Evolutionary conservation across 768 basidiomycete genomes (phyloP).

Genomic region (Hemileccinum impolitum): DNA sequence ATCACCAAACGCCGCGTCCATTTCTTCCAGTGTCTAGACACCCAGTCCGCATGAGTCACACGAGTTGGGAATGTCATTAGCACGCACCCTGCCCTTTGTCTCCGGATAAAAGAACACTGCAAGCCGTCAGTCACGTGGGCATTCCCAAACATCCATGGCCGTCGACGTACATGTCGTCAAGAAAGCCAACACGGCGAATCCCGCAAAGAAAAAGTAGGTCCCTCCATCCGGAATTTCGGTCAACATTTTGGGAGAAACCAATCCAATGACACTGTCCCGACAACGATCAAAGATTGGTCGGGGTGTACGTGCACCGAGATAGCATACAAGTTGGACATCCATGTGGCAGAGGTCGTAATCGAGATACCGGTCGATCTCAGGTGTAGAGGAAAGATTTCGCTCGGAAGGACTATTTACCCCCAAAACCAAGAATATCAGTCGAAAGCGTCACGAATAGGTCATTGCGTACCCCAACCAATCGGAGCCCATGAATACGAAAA

Average conservation of each 20-base stretch:
- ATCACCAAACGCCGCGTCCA: slow-evolving; percentile 32
- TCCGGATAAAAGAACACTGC: slow-evolving; percentile 29
- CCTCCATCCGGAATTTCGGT: slow-evolving; percentile 18
- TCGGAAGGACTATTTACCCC: slow-evolving; percentile 34
- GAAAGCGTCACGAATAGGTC: neutral
- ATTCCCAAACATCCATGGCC: no score
- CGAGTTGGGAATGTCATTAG: neutral
- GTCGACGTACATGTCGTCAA: slow-evolving; percentile 25
- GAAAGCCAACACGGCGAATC: slow-evolving; percentile 25
- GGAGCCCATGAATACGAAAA: slow-evolving; percentile 35
- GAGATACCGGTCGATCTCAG: slow-evolving; percentile 41
- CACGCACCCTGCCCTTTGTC: slow-evolving; percentile 32
- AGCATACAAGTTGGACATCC: slow-evolving; percentile 38
- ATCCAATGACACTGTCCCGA: slow-evolving; percentile 22
- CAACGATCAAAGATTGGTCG: neutral
- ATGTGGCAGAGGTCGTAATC: slow-evolving; percentile 39
- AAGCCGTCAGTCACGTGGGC: neutral
- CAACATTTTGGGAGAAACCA: slow-evolving; percentile 29
- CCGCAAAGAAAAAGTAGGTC: slow-evolving; percentile 30
- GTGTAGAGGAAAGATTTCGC: slow-evolving; percentile 41
- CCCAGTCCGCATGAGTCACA: neutral
- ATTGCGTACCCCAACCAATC: slow-evolving; percentile 26
- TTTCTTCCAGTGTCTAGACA: slow-evolving; percentile 32
- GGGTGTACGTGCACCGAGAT: neutral
- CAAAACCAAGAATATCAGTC: slow-evolving; percentile 8